These are phyloP conservation scores for Calonectria henricotiae DNA, from an alignment of 2,329 filamentous ascomycete species.

Conservation along the genomic window DNA sequence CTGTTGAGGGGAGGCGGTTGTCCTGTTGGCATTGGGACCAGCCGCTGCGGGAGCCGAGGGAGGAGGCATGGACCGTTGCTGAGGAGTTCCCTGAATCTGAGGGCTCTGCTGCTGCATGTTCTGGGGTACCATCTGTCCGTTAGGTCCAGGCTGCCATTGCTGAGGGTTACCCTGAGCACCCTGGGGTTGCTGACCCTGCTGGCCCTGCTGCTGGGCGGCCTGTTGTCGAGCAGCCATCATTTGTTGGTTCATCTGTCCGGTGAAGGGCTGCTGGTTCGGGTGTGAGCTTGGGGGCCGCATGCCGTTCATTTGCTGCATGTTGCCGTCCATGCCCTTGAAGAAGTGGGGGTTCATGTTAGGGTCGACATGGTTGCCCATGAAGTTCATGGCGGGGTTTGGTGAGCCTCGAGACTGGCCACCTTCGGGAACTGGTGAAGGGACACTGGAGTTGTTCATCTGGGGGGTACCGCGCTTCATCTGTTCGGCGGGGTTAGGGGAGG, in stretches of 20 bases:
- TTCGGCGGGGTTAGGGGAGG: slow-evolving; percentile 84
- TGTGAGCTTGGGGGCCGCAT: slow-evolving; percentile 82
- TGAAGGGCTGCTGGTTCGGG: slow-evolving; percentile 70
- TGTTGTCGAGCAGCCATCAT: slow-evolving; percentile 70
- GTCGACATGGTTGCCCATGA: slow-evolving; percentile 77
- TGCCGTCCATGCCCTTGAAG: slow-evolving; percentile 72
- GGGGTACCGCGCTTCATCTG: slow-evolving; percentile 86
- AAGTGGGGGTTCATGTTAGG: slow-evolving; percentile 74
- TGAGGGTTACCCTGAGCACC: slow-evolving; percentile 56
- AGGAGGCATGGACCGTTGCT: slow-evolving; percentile 80
- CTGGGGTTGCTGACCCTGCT: slow-evolving; percentile 55
- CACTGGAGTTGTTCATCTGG: slow-evolving; percentile 79
- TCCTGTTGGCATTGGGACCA: slow-evolving; percentile 68
- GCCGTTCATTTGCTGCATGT: slow-evolving; percentile 76
- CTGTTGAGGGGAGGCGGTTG: slow-evolving; percentile 75
- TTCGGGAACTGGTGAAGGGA: slow-evolving; percentile 82
- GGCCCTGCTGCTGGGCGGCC: slow-evolving; percentile 59
- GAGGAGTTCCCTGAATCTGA: slow-evolving; percentile 78
- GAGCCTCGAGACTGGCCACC: slow-evolving; percentile 78
- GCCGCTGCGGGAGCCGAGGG: slow-evolving; percentile 73
- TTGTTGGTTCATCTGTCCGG: slow-evolving; percentile 74
- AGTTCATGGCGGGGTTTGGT: slow-evolving; percentile 75
- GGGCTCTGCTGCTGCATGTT: slow-evolving; percentile 62
- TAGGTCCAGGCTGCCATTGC: slow-evolving; percentile 62
- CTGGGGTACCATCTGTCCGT: slow-evolving; percentile 61